Conservation (phyloP, 371 early-diverging fungal genomes). For the Encephalitozoon cuniculi region DNA sequence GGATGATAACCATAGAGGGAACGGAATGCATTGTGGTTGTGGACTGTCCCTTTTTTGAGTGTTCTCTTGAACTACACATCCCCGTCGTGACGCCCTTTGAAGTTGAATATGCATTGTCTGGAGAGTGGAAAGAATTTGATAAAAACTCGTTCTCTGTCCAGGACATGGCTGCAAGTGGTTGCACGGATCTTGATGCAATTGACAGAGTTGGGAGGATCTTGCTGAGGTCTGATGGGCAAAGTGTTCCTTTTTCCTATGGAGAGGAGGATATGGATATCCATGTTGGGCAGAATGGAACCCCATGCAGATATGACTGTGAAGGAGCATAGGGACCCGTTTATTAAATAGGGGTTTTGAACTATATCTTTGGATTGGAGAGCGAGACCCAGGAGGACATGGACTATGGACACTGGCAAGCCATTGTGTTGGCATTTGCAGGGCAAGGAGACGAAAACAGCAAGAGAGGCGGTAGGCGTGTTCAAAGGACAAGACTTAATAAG, state of each 20-base stretch:
- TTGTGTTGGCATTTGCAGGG: too few relatives aligned
- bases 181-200: background rate
- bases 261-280: conserved; percentile 40
- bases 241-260: conserved; percentile 19
- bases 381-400: background rate
- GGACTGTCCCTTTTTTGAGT: conserved; percentile 52
- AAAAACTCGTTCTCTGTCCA: background rate
- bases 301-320: conserved; percentile 38
- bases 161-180: background rate
- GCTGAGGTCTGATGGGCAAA: conserved; percentile 21
- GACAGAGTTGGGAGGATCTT: conserved; percentile 23
- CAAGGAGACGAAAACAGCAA: too few relatives aligned
- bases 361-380: too few relatives aligned
- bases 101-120: conserved; percentile 18
- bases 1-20: conserved; percentile 49
- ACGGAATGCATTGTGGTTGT: conserved; percentile 52
- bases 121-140: conserved; percentile 29
- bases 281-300: conserved; percentile 41
- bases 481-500: too few relatives aligned
- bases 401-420: too few relatives aligned
- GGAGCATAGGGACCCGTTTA: background rate
- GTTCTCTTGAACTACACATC: conserved; percentile 31
- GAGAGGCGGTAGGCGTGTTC: background rate
- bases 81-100: conserved; percentile 50
- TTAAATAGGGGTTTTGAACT: too few relatives aligned